Percentiles rank a stretch among this genome's conserved stretches.
Conservation (phyloP, 1,284 basidiomycete species). For the Sanghuangporus weigelae region DNA sequence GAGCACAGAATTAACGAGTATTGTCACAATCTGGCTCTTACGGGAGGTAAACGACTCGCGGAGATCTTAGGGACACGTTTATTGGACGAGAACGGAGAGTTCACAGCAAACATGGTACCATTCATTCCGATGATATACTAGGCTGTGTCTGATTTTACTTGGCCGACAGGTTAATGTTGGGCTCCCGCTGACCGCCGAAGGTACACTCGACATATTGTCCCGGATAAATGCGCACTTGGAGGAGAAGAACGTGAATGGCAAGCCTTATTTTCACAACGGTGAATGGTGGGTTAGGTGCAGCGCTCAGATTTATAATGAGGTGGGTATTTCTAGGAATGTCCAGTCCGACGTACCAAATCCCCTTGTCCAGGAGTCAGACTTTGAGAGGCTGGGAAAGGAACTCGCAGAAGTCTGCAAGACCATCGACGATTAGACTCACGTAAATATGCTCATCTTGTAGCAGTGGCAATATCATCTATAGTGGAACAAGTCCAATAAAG, state of each 20-base stretch:
- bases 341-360: background rate
- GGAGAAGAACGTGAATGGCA: conserved; percentile 40
- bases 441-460: too few relatives aligned
- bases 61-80: conserved; percentile 61
- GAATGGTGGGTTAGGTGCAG: conserved; percentile 71
- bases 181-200: conserved; percentile 38
- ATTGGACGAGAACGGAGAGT: conserved; percentile 57
- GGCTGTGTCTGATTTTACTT: background rate
- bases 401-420: conserved; percentile 35
- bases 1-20: conserved; percentile 76
- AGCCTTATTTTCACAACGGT: conserved; percentile 50
- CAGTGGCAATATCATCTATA: too few relatives aligned
- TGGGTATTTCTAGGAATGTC: conserved; percentile 28
- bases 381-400: conserved; percentile 42
- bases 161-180: conserved; percentile 49
- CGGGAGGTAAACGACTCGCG: conserved; percentile 64
- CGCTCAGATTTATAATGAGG: conserved; percentile 72
- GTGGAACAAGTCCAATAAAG: too few relatives aligned
- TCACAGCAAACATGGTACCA: conserved; percentile 67
- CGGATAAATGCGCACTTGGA: conserved; percentile 37
- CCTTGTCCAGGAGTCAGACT: conserved; percentile 42
- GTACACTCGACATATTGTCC: conserved; percentile 26
- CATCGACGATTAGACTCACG: conserved; percentile 16
- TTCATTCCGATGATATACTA: background rate
- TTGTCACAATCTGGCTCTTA: conserved; percentile 67